phyloP scores from a whole-genome alignment of 2,329 filamentous ascomycete genomes.

The Emmonsiellopsis sp. region DNA sequence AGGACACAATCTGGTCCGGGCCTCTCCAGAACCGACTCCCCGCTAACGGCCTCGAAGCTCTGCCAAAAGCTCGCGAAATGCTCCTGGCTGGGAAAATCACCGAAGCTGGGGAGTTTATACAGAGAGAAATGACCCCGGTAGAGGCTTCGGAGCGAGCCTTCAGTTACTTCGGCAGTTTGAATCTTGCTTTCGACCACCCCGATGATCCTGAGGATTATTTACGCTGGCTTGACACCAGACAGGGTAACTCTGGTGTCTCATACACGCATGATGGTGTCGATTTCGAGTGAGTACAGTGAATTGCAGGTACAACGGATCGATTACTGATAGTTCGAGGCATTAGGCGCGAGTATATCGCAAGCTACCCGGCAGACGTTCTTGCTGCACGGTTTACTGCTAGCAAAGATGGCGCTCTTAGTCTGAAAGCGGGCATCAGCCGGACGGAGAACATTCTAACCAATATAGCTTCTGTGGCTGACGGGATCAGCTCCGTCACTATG shows the following conservation, averaged over 20 bases:
- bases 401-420: slow-evolving; percentile 16
- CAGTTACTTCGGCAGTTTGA: slow-evolving; percentile 26
- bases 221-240: slow-evolving; percentile 26
- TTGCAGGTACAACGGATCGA: too few relatives aligned
- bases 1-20: slow-evolving; percentile 15
- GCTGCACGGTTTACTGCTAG: slow-evolving; percentile 18
- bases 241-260: slow-evolving; percentile 23
- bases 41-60: slow-evolving; percentile 15
- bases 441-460: slow-evolving; percentile 26
- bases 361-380: slow-evolving; percentile 29
- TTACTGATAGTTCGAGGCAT: neutral
- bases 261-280: slow-evolving; percentile 21
- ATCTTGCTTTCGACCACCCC: slow-evolving; percentile 24
- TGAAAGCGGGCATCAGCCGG: slow-evolving; percentile 9
- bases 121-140: slow-evolving; percentile 26
- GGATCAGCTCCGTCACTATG: slow-evolving; percentile 18
- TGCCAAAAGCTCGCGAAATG: slow-evolving; percentile 25
- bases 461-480: slow-evolving; percentile 22
- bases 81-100: slow-evolving; percentile 25
- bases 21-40: slow-evolving; percentile 11
- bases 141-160: slow-evolving; percentile 35
- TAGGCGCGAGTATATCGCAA: slow-evolving; percentile 20
- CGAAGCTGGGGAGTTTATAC: slow-evolving; percentile 24
- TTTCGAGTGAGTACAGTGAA: too few relatives aligned
- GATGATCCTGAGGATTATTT: slow-evolving; percentile 19